phyloP scores from a whole-genome alignment of 306 rosid genomes.

The Lathyrus oleraceus region DNA sequence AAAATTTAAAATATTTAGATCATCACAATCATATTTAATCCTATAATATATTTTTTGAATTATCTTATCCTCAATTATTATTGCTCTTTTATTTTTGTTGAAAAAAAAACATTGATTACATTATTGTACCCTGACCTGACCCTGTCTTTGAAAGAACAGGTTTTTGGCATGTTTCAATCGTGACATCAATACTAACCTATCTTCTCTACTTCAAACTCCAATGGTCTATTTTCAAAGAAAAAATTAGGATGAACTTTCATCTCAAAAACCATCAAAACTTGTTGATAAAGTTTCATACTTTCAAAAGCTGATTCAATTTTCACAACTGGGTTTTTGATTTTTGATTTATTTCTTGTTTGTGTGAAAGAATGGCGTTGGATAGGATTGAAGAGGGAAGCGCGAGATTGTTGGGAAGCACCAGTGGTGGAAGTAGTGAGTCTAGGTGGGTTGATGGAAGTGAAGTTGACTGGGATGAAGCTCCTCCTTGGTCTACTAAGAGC shows the following conservation, averaged over 20 bases:
- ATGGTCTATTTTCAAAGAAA: background rate
- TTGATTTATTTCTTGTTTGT: background rate
- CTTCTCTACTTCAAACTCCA: background rate
- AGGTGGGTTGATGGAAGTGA: conserved; percentile 96
- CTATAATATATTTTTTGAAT: too few relatives aligned
- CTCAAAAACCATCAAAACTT: conserved; percentile 20
- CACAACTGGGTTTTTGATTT: conserved; percentile 37
- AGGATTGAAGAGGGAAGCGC: conserved; percentile 69
- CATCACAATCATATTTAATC: too few relatives aligned
- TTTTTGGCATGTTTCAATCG: conserved; percentile 14
- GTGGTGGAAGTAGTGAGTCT: conserved; percentile 53
- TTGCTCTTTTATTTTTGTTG: background rate
- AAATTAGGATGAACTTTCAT: conserved; percentile 26
- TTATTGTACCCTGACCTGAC: background rate
- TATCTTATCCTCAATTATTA: background rate
- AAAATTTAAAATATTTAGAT: too few relatives aligned
- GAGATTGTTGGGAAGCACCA: conserved; percentile 46
- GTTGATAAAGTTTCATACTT: conserved; percentile 32
- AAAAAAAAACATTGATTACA: background rate
- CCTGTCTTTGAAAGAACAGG: background rate
- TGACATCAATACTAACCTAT: conserved; percentile 1
- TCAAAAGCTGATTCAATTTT: conserved; percentile 13
- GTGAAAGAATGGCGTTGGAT: conserved; percentile 54
- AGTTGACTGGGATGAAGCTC: conserved; percentile 63
- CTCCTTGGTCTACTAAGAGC: conserved; percentile 43